These are phyloP conservation scores for Tolypocladium guangdongense DNA, from an alignment of 2,329 filamentous ascomycete genomes.

Conservation along the genomic window DNA sequence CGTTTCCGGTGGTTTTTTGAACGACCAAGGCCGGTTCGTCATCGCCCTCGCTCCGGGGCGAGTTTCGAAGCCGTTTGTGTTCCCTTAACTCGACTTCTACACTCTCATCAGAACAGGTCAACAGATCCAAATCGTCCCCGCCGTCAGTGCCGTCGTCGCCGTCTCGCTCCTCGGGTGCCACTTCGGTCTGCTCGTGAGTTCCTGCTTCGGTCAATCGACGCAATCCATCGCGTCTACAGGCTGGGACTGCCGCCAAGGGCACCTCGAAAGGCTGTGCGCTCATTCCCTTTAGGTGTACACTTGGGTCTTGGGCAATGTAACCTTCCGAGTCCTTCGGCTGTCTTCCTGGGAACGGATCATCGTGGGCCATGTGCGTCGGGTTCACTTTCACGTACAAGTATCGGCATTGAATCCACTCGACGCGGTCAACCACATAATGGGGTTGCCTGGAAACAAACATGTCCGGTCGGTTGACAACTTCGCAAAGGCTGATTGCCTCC, in stretches of 20 bases:
- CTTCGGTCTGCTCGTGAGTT: too few species aligned
- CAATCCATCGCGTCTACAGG: background rate
- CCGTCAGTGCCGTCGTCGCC: background rate
- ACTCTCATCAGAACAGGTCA: background rate
- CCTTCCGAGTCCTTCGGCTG: background rate
- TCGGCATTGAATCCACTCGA: constrained; percentile 83
- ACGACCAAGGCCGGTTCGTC: too few species aligned
- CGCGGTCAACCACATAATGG: constrained; percentile 60
- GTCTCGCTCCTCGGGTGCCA: too few species aligned
- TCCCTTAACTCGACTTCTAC: background rate
- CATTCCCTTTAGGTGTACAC: constrained; percentile 4
- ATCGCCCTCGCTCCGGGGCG: too few species aligned
- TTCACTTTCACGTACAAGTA: constrained; percentile 55
- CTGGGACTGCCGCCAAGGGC: constrained; percentile 16
- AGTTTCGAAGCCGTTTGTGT: too few species aligned
- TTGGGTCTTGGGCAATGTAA: constrained; percentile 18
- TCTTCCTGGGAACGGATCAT: constrained; percentile 6
- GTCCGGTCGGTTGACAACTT: constrained; percentile 65
- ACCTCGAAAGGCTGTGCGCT: constrained; percentile 6
- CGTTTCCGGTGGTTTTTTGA: too few species aligned
- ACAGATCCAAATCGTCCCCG: constrained; percentile 1
- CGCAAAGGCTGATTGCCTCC: constrained; percentile 63
- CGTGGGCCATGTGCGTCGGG: constrained; percentile 2
- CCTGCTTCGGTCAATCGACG: background rate
- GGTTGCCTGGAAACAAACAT: constrained; percentile 46